Percentiles rank a stretch among this genome's conserved stretches.
phyloP scores from a whole-genome alignment of 257 asterid species.

The Solanum lycopersicoides region DNA sequence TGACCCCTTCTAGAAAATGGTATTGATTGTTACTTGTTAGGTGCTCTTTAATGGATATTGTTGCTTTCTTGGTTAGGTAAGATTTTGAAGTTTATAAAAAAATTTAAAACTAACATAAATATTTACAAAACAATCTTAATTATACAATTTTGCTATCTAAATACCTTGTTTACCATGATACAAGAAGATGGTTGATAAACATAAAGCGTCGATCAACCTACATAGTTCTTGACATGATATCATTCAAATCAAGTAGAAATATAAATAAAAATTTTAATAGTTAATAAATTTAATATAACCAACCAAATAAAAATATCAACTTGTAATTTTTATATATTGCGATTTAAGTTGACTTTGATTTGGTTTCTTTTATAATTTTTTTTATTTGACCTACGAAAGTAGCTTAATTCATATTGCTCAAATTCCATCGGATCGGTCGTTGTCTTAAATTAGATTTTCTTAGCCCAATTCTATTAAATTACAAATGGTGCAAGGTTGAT shows the following conservation, averaged over 20 bases:
- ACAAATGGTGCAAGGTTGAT: neutral
- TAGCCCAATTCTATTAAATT: neutral
- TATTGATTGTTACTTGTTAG: neutral
- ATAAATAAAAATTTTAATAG: too few relatives aligned
- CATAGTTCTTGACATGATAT: too few relatives aligned
- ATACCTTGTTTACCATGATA: neutral
- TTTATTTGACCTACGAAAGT: too few relatives aligned
- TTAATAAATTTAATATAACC: too few relatives aligned
- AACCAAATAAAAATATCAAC: too few relatives aligned
- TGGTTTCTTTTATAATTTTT: too few relatives aligned
- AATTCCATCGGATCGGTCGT: neutral
- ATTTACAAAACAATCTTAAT: too few relatives aligned
- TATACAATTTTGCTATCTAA: too few relatives aligned
- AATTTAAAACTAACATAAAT: too few relatives aligned
- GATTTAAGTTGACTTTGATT: too few relatives aligned
- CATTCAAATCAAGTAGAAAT: too few relatives aligned
- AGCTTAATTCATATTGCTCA: neutral
- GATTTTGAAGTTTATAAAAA: neutral
- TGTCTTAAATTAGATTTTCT: neutral
- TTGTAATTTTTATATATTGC: too few relatives aligned
- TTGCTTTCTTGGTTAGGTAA: neutral
- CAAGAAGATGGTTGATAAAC: neutral
- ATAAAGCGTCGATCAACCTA: neutral
- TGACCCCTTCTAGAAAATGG: neutral
- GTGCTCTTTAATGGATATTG: neutral